Evolutionary conservation across 225 moss, liverwort and hornwort genomes (phyloP), one percentile per base, ranked within the genome.

Genomic region (Sphagnum contortum): DNA sequence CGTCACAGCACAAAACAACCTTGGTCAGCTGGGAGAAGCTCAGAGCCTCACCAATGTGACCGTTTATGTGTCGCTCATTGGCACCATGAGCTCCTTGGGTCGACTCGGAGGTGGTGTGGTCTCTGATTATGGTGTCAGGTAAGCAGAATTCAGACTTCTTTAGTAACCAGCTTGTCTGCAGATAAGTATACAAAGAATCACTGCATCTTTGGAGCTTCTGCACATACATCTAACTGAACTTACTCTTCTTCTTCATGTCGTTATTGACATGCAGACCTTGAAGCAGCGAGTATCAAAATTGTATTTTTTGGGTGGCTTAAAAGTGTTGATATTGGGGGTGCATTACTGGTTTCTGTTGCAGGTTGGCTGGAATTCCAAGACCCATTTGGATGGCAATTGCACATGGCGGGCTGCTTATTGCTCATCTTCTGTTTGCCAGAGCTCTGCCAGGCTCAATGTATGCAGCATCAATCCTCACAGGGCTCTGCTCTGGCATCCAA

Each of bases 11-110:
- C 51, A 14, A 14, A 70, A 70, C 50, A 70, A 70, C 12, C 69
- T 70, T 7, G 69, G 69, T 2, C 69, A 70, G 61, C 59, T 70
- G 49, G 69, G 69, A 8, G 69, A 70, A 50, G 69, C 69, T 3
- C 69, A 61, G 49, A 50, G 69, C 8, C 62, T 61, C 60, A 12
- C 9, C 3, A 62, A 49, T 55, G 69, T 61, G 11, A 49, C 61
- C 5, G 45, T 70, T 49, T 70, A 61, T 54, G 60, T 70, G 13
- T 70, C 69, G 9, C 62, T 70, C 7, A 61, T 70, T 45, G 62
- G 61, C 54, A 55, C 62, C 12, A 61, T 49, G 62, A 70, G 51
- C 62, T 70, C 68, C 1, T n/a, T 69, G 6, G 68, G 68, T 13
- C 59, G 62, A 44, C 61, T 70, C 3, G 62, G 47, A 2, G 69